Evolutionary conservation across 2,329 filamentous ascomycete species (phyloP), one percentile per base, ranked within the genome.

Genomic region (Fusarium sp.): DNA sequence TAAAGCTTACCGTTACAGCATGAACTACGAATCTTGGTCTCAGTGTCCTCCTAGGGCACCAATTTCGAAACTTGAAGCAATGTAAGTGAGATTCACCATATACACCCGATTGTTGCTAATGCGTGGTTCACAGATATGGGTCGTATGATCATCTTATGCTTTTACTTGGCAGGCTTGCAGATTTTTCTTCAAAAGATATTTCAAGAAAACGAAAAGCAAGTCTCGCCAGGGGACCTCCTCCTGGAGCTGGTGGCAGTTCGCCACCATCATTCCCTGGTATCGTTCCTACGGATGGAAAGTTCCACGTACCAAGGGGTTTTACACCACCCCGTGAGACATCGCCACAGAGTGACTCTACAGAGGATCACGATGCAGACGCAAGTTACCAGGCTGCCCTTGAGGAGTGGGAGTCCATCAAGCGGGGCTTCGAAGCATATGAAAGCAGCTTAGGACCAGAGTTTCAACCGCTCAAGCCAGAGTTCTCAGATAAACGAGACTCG

Each of bases 111-210:
- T 25, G 13, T 7, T 13, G 35, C 69, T 74, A 38, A 68, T 80
- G 83, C 56, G 83, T 73, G 37, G n/a, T 13, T 21, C 35, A 21
- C 61, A 91, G 96, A 30, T 97, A 96, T 78, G 96, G 95, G 43
- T 94, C 94, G 1, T 94, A 94, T 74, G 96, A 99, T 80, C 94
- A 98, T 80, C 83, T 98, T 9, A 88, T 97, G 49, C 87, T 98
- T 8, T 84, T 98, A 3, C 87, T 98, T 30, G 95, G 91, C 13
- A 91, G 96, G 5, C 86, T 97, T 19, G 89, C 92, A 60, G 90
- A 93, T 74, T 98, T 97, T 80, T 88, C 92, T 5, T 89, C 91
- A 2, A 91, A 89, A 72, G 96, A 98, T 80, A 86, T 95, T 21
- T 87, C 88, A 47, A 88, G 96, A 60, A 99, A 99, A 81, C 84